Percentiles rank a stretch among this genome's conserved stretches.
Evolutionary conservation across 2,329 filamentous ascomycete species (phyloP).

Genomic region (Ophiostoma piceae): DNA sequence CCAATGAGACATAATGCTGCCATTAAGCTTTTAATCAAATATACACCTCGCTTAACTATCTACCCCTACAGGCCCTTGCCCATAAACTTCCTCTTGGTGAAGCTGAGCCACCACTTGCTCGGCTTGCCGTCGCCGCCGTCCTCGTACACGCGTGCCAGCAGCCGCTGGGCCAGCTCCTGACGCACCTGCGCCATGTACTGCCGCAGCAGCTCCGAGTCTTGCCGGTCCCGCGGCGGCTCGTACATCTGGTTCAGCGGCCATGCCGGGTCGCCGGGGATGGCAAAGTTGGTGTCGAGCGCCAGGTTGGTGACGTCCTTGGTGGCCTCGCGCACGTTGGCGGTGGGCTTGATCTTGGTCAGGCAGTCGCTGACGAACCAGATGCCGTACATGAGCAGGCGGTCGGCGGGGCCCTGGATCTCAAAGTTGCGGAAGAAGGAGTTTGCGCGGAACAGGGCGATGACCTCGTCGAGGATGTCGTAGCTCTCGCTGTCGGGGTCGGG

Average conservation of each 20-base stretch:
- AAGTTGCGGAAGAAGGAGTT: conserved; percentile 99
- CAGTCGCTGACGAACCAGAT: conserved; percentile 93
- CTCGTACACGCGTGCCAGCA: conserved; percentile 82
- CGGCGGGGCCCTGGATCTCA: conserved; percentile 93
- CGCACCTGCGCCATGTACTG: conserved; percentile 90
- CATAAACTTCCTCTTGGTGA: conserved; percentile 99
- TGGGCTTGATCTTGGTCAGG: conserved; percentile 77
- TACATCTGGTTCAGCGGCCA: conserved; percentile 96
- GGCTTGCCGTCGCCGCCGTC: conserved; percentile 66
- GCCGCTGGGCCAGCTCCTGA: conserved; percentile 78
- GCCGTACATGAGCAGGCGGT: conserved; percentile 91
- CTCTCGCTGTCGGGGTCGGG: conserved; percentile 82
- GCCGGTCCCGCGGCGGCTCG: conserved; percentile 77
- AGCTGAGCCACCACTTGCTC: conserved; percentile 95
- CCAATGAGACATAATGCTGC: background rate
- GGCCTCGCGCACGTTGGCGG: conserved; percentile 55
- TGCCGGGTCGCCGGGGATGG: conserved; percentile 84
- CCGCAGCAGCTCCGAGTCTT: conserved; percentile 81
- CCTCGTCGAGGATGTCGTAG: conserved; percentile 95
- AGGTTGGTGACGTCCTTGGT: conserved; percentile 78
- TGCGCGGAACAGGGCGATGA: conserved; percentile 85
- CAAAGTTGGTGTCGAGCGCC: conserved; percentile 88
- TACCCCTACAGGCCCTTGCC: conserved; percentile 68
- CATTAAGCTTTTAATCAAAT: background rate
- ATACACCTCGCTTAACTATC: background rate